phyloP scores from a whole-genome alignment of 306 rosid genomes.

The Prunus dulcis region DNA sequence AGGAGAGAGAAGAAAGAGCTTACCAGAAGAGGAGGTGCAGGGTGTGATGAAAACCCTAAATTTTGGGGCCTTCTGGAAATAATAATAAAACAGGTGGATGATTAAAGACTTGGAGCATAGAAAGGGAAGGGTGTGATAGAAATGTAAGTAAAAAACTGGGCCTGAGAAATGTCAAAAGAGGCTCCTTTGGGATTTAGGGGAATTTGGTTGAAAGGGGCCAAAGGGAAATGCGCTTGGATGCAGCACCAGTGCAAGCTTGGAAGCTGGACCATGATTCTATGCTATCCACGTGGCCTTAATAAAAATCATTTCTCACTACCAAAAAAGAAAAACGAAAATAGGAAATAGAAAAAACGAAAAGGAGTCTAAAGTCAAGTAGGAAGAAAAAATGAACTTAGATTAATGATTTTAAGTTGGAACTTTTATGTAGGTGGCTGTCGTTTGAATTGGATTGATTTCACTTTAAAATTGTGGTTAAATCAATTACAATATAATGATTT shows the following conservation, averaged over 20 bases:
- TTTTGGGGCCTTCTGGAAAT: slow-evolving; percentile 34
- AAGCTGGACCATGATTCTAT: not conserved
- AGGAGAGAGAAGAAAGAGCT: slow-evolving; percentile 10
- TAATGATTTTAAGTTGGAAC: too few relatives aligned
- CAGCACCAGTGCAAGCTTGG: not conserved
- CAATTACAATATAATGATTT: too few relatives aligned
- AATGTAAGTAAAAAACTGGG: slow-evolving; percentile 2
- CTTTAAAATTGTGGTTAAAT: too few relatives aligned
- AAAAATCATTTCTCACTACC: not conserved
- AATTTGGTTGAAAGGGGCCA: not conserved
- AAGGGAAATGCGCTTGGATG: not conserved
- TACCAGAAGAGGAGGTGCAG: slow-evolving; percentile 26
- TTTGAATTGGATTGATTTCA: too few relatives aligned
- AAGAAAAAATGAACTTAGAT: too few relatives aligned
- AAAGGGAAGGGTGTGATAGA: slow-evolving; percentile 17
- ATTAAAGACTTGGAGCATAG: not conserved
- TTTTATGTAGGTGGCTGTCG: too few relatives aligned
- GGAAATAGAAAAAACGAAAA: too few relatives aligned
- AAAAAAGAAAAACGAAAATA: too few relatives aligned
- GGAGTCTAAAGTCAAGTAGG: too few relatives aligned
- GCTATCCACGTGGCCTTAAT: not conserved
- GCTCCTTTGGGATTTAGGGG: not conserved
- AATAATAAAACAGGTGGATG: slow-evolving; percentile 22
- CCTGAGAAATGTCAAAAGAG: not conserved
- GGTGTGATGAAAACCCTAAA: slow-evolving; percentile 38